Base-by-base conservation (phyloP, 2,329 filamentous ascomycete species). In the Trichophyton verrucosum region DNA sequence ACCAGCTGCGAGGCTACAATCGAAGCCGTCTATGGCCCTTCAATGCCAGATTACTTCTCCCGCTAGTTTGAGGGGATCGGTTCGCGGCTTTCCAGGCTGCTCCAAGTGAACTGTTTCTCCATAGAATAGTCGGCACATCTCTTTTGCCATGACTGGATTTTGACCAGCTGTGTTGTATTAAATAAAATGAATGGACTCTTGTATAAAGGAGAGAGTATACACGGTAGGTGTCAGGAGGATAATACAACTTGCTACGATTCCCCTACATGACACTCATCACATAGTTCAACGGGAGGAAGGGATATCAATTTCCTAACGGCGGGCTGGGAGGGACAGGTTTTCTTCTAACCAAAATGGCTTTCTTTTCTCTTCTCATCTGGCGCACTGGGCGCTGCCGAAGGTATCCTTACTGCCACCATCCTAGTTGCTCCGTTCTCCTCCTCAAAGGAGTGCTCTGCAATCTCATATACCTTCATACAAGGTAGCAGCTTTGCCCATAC, bases 401-500 rank as follows among this genome's bases (percentile, higher is more conserved):
- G 57, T 13, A 59, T 22, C n/a, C 40, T 44, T 8, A 59, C 57
- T 15, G 57, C 57, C 13, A 59, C 44, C 3, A 22, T 40, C 53
- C 55, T 60, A 20, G 38, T 22, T 36, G 30, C 57, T 40, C 53
- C 58, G 17, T 59, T 47, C 46, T 61, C 33, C 17, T 49, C 44
- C 1, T 58, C 42, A 33, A 78, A 69, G 0, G 74, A 76, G 70
- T 84, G 80, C 61, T 80, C 77, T 1, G 82, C 76, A 8, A 87
- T 75, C 65, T 81, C 76, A 66, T 87, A 76, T 15, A 67, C 64
- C 13, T 73, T 72, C 27, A 71, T 57, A 58, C 74, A 73, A 0
- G 80, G 80, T 62, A 80, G 62, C 5, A 81, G 57, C 7, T 78
- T 68, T 1, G 79, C 77, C 80, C 79, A 82, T 5, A 80, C 63